Base-by-base conservation (phyloP, 2,329 filamentous ascomycete species). In the Domatiomyces globalis region DNA sequence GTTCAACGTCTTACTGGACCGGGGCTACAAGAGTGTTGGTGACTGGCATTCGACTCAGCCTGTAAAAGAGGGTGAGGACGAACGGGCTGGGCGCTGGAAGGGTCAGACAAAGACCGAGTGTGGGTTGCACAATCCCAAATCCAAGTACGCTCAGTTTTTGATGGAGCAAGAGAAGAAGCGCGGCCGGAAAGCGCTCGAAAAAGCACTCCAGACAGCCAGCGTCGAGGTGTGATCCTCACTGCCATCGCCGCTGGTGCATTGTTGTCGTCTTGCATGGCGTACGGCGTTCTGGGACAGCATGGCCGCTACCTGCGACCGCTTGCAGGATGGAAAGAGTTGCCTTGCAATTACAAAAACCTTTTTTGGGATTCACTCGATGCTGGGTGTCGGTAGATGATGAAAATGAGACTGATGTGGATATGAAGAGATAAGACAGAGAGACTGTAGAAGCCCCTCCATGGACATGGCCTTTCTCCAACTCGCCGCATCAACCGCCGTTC, bases 11-110 rank as follows among this genome's bases (percentile, higher is more conserved):
- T 79, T 98, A 27, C 78, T 98, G 46, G 87, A 95, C 71, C 77
- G 75, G 54, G 92, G 92, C n/a, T 98, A 98, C 78, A 95, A 96
- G 78, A 95, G 87, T 58, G 78, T 98, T 56, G 92, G 92, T 56
- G 92, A 98, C 75, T 96, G 89, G 87, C 92, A 98, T 76, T 95
- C 88, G 48, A 98, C 92, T 3, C 84, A 81, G 61, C 89, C 92
- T 10, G 88, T 96, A 55, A 81, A 77, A 57, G 87, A 90, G 53
- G 86, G 86, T 58, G 92, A 98, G 71, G 92, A 96, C 63, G 92
- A 98, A 79, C 84, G 92, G 49, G 85, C 92, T 7, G 92, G 92
- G 53, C 83, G 92, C 60, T 98, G 92, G 92, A 95, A 95, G 78
- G 92, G 92, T 56, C 85, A 88, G 69, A 73, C 77, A 63, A 98